Conservation (phyloP, 1,139 yeast species). For the Geotrichum bryndzae region DNA sequence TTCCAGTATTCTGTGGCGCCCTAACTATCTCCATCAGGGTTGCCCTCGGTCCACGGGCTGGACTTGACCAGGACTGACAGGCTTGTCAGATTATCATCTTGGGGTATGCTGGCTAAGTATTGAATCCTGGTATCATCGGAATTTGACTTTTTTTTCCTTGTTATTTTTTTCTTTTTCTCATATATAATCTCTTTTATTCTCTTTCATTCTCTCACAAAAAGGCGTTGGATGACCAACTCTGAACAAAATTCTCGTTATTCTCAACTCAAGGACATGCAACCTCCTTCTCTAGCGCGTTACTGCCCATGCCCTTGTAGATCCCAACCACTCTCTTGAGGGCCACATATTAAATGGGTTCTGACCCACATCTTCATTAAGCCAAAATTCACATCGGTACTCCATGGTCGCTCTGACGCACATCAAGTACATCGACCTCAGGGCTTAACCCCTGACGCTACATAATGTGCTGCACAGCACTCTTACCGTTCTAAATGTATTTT, state of each 20-base stretch:
- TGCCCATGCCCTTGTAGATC: background rate
- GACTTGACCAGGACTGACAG: too few species aligned
- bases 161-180: background rate
- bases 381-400: conserved; percentile 5
- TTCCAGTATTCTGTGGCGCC: too few species aligned
- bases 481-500: background rate
- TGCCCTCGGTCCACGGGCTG: too few species aligned
- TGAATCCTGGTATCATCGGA: too few species aligned
- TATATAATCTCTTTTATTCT: background rate
- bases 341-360: background rate
- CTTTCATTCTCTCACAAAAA: background rate
- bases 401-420: conserved; percentile 11
- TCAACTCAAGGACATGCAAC: background rate
- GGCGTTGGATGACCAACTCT: background rate
- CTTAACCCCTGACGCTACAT: background rate
- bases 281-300: background rate
- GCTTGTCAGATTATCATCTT: too few species aligned
- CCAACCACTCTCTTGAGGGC: background rate
- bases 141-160: background rate
- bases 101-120: too few species aligned
- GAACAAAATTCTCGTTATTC: background rate
- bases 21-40: too few species aligned
- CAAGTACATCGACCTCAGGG: background rate
- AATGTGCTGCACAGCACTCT: conserved; percentile 1
- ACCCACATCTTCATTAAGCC: background rate